Base-by-base conservation (phyloP, 305 asterid genomes). In the Solanum chacoense region DNA sequence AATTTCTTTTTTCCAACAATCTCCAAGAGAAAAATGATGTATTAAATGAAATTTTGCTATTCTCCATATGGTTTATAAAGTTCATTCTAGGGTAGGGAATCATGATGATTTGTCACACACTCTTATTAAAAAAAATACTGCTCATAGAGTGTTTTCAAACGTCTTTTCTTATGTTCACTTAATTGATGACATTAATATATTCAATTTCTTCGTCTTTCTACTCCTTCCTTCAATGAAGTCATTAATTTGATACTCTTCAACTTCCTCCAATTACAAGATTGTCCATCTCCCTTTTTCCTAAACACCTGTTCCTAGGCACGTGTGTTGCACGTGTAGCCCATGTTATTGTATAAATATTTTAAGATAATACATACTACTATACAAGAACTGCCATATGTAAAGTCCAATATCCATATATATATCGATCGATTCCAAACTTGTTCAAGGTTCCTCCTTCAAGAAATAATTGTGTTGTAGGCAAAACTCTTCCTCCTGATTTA, bases 401-500 rank as follows among this genome's bases (percentile, higher is more conserved):
- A 69, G 32, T 42, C 37, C 71, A 81, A 81, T 16, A 28, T 28
- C 86, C 38, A 81, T 28, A 42, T 81, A 50, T 50, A 50, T 50
- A 50, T 50, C 22, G 63, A 45, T 45, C 18, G 71, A 81, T 16
- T 28, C 26, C 38, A 45, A 42, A 45, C 71, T 34, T 31, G 29
- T 67, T 94, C 93, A 94, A 77, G 93, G 88, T n/a, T 97, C 97
- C 28, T 95, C 96, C 87, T 91, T 93, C 0, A 24, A 87, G 84
- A 97, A 95, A 91, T 91, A 97, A 89, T 97, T 94, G 86, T 92
- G 94, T 11, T 98, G 99, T 93, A 96, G 90, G 91, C 93, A 93
- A 89, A 97, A 95, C 40, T 96, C 98, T 91, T 94, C 98, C 92
- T 96, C 97, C 38, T 93, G 96, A 72, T 87, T 92, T 87, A 96